Base-by-base conservation (phyloP, 129 eudicot species). In the Calendula officinalis region DNA sequence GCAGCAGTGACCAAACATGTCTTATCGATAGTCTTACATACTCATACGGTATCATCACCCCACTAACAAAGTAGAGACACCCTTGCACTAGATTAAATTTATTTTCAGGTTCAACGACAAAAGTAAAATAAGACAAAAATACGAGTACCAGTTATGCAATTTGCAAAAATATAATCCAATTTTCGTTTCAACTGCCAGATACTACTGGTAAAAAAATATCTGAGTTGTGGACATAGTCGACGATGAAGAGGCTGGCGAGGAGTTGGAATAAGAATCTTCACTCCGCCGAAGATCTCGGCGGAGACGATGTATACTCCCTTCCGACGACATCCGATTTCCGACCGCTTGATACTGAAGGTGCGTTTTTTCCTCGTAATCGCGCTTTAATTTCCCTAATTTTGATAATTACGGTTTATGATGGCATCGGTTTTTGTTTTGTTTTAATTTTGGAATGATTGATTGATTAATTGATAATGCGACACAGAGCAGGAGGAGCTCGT, bases 401-500 rank as follows among this genome's bases (percentile, higher is more conserved):
- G 30, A 11, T 13, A 17, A 22, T 66, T 58, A 71, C 65, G 77
- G 60, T 67, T 52, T 62, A 54, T 42, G 12, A 12, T 60, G 37
- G 10, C 34, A 2, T 15, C 55, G 46, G 3, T 41, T 41, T 5
- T 52, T 52, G 8, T 10, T 16, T 65, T 16, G 5, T 3, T 66
- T 32, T 35, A 10, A 12, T 60, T 52, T 8, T 45, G 9, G 9
- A 34, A 22, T 22, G 16, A 60, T 9, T 60, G 27, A 16, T 33
- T 67, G 32, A 8, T 62, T 14, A 2, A 6, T 16, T 35, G 62
- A 14, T 37, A 13, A 22, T 50, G 2, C 22, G 62, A 17, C 52
- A 72, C 89, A 92, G 98, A 88, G 65, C 98, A 92, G 70, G 98
- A 91, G 77, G 89, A 87, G 67, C 64, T 91, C 63, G 83, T 92